Percentiles rank a stretch among this genome's conserved stretches.
Conservation (phyloP, 306 rosid genomes). For the Heteromeles arbutifolia region DNA sequence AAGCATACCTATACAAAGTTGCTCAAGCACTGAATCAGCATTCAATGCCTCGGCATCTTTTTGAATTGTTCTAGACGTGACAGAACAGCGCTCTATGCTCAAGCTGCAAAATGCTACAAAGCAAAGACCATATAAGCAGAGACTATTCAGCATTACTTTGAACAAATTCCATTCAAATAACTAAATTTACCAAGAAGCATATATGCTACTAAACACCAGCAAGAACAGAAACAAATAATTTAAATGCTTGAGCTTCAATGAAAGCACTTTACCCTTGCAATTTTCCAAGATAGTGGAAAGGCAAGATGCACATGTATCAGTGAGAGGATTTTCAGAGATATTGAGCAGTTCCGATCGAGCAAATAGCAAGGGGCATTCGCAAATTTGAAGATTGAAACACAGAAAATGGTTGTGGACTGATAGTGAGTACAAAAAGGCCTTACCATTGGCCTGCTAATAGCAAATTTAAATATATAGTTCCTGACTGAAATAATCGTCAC, state of each 20-base stretch:
- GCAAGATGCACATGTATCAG: slow-evolving; percentile 83
- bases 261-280: slow-evolving; percentile 57
- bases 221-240: slow-evolving; percentile 9
- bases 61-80: slow-evolving; percentile 80
- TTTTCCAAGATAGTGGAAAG: slow-evolving; percentile 55
- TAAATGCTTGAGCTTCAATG: slow-evolving; percentile 15
- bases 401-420: background rate
- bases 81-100: slow-evolving; percentile 67
- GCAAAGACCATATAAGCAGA: slow-evolving; percentile 7
- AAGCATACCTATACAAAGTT: slow-evolving; percentile 65
- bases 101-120: slow-evolving; percentile 70
- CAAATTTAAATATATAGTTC: background rate
- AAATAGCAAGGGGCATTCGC: slow-evolving; percentile 72
- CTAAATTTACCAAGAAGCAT: background rate
- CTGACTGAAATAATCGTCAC: background rate
- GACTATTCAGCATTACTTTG: background rate
- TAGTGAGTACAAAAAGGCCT: background rate
- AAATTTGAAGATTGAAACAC: slow-evolving; percentile 48
- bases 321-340: slow-evolving; percentile 85
- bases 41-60: slow-evolving; percentile 64
- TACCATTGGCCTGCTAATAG: background rate
- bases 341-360: slow-evolving; percentile 80
- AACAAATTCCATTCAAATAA: background rate
- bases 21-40: slow-evolving; percentile 55
- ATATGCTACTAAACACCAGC: background rate